These are phyloP conservation scores for Alternaria conjuncta DNA, from an alignment of 2,329 filamentous ascomycete genomes.

Conservation along the genomic window DNA sequence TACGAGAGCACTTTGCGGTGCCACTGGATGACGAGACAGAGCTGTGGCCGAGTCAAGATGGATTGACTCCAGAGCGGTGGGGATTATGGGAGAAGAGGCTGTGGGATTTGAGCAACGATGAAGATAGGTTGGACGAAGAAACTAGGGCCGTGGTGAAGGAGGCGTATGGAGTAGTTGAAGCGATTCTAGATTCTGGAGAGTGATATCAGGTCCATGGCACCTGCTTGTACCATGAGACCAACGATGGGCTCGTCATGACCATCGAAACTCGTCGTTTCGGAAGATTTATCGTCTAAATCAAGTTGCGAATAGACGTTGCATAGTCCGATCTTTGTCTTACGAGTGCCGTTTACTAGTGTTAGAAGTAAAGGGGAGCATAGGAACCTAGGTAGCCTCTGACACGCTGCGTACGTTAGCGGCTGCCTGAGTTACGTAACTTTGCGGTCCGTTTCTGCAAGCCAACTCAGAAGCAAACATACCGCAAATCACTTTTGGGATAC, in stretches of 20 bases:
- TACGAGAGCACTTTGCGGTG: neutral
- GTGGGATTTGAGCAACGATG: neutral
- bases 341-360: neutral
- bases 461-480: no score
- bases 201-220: neutral
- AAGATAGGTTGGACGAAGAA: neutral
- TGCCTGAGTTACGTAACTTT: neutral
- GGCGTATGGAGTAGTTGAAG: neutral
- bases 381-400: neutral
- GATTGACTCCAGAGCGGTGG: constrained; percentile 5
- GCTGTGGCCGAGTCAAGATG: neutral
- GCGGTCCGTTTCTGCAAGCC: neutral
- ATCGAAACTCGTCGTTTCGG: no score
- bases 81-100: constrained; percentile 3
- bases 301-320: neutral
- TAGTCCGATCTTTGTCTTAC: neutral
- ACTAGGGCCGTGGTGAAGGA: neutral
- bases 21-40: neutral
- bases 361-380: no score
- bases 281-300: neutral
- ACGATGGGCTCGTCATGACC: no score
- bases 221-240: no score
- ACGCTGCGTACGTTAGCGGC: neutral
- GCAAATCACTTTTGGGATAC: fast-evolving
- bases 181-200: neutral